These are phyloP conservation scores for Penicillium riverlandense DNA, from an alignment of 495 filamentous ascomycete genomes.

Conservation along the genomic window DNA sequence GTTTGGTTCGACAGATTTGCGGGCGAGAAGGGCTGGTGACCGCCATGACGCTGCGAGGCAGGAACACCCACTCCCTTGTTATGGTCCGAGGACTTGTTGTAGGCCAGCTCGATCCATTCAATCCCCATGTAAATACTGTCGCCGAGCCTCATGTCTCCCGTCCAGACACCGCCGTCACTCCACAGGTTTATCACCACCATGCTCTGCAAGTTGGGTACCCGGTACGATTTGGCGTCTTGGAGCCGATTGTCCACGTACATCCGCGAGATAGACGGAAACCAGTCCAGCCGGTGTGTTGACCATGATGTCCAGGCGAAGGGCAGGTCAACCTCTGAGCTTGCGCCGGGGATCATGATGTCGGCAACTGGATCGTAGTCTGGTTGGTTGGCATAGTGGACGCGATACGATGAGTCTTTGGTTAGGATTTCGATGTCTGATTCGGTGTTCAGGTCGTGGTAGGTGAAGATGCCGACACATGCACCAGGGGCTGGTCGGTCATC, in stretches of 20 bases:
- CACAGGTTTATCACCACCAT: conserved; percentile 65
- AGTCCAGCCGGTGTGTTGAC: conserved; percentile 69
- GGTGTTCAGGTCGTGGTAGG: conserved; percentile 53
- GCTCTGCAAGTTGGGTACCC: conserved; percentile 52
- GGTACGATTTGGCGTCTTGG: conserved; percentile 53
- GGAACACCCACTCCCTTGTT: not conserved
- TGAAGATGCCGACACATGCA: conserved; percentile 67
- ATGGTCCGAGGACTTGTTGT: conserved; percentile 39
- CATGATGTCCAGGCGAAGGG: conserved; percentile 53
- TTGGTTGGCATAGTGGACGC: conserved; percentile 69
- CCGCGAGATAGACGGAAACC: conserved; percentile 50
- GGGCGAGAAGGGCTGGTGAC: conserved; percentile 1
- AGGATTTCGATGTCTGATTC: conserved; percentile 76
- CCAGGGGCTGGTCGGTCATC: conserved; percentile 20
- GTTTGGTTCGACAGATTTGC: not conserved
- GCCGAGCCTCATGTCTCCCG: conserved; percentile 58
- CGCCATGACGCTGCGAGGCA: conserved; percentile 8
- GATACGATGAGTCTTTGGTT: conserved; percentile 47
- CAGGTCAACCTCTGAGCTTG: conserved; percentile 22
- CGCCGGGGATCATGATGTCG: conserved; percentile 26
- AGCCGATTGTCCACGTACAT: conserved; percentile 61
- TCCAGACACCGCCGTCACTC: conserved; percentile 69
- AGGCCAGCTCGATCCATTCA: conserved; percentile 69
- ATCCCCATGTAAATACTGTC: conserved; percentile 59
- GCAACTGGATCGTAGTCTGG: conserved; percentile 43